phyloP scores from a whole-genome alignment of 2,329 filamentous ascomycete species.

The Pseudogymnoascus sp. region DNA sequence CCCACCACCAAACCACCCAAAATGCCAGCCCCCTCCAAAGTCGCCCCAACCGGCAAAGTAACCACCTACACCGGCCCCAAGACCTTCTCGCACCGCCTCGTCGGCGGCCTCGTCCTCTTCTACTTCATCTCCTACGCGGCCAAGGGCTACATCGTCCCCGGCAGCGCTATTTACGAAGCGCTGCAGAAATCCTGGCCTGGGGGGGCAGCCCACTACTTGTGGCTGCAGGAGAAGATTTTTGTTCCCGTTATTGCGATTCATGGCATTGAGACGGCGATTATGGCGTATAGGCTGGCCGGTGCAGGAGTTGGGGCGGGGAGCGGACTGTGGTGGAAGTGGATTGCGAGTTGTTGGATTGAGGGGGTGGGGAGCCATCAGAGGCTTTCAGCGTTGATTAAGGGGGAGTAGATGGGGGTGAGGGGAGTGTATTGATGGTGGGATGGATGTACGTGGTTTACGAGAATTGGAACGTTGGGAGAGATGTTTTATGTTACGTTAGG shows the following conservation, averaged over 20 bases:
- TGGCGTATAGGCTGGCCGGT: background rate
- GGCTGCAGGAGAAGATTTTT: slow-evolving; percentile 3
- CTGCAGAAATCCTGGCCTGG: background rate
- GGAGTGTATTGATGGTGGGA: background rate
- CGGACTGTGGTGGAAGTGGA: slow-evolving; percentile 8
- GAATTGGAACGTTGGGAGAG: background rate
- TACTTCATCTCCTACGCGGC: slow-evolving; percentile 7
- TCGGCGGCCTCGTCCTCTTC: slow-evolving; percentile 5
- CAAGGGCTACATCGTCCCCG: background rate
- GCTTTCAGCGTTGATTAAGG: slow-evolving; percentile 1
- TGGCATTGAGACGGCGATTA: slow-evolving; percentile 7
- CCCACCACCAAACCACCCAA: background rate
- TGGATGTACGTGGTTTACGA: background rate
- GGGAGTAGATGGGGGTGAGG: background rate
- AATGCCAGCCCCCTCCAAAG: background rate
- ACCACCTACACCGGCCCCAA: background rate
- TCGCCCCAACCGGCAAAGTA: background rate
- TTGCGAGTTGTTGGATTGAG: slow-evolving; percentile 7
- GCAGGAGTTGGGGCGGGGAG: background rate
- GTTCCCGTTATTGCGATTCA: background rate
- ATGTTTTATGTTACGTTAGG: background rate
- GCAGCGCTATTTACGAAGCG: background rate
- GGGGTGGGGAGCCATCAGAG: slow-evolving; percentile 2
- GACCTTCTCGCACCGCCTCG: background rate
- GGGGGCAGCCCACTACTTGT: background rate